phyloP scores from a whole-genome alignment of 345 rosid genomes.

The Erysimum cheiranthoides region DNA sequence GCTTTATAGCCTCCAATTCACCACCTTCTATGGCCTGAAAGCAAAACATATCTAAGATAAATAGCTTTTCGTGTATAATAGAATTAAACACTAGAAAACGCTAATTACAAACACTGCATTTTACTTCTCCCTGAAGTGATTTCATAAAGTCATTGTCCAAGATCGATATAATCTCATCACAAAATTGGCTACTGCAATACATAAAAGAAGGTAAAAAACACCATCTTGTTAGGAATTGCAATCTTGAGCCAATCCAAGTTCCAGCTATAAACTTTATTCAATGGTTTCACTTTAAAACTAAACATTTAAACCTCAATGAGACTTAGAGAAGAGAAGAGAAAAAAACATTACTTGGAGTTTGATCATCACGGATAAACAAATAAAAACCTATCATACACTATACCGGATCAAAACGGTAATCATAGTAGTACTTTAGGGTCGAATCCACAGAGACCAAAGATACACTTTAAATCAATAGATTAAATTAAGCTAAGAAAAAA shows the following conservation, averaged over 20 bases:
- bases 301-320: slow-evolving; percentile 16
- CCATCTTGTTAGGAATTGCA: background rate
- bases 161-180: slow-evolving; percentile 65
- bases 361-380: no score
- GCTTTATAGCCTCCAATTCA: slow-evolving; percentile 82
- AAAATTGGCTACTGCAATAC: slow-evolving; percentile 82
- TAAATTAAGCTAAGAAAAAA: no score
- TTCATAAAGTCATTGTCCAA: slow-evolving; percentile 80
- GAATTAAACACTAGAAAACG: slow-evolving; percentile 8
- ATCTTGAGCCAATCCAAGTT: slow-evolving; percentile 11
- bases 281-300: slow-evolving; percentile 3
- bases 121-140: slow-evolving; percentile 76
- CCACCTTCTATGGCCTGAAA: slow-evolving; percentile 65
- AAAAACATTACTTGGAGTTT: slow-evolving; percentile 64
- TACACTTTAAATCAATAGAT: no score
- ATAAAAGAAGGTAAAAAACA: background rate
- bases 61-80: background rate
- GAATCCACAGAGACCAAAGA: no score
- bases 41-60: background rate
- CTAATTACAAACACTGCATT: background rate
- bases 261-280: background rate
- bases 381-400: no score
- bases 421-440: no score
- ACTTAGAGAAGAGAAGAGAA: background rate
- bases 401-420: no score